Base-by-base conservation (phyloP, 192 early-diverging fungal genomes). In the Coemansia sp. region DNA sequence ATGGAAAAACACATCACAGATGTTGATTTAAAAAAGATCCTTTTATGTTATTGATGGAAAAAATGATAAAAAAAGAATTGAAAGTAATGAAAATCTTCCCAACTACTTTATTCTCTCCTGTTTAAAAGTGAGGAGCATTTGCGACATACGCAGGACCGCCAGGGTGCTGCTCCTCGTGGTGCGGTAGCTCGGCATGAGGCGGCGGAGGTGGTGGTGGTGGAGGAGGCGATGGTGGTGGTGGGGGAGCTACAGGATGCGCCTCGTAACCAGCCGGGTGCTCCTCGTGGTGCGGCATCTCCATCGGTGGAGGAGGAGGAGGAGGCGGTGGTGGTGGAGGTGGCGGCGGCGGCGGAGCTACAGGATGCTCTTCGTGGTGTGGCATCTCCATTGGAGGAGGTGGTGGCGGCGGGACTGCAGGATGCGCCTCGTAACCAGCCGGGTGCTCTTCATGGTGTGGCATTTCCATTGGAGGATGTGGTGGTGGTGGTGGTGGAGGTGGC, bases 51-150 rank as follows among this genome's bases (percentile, higher is more conserved):
- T 26, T 2, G 21, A 57, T 49, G 41, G 52, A 56, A 65, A n/a
- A n/a, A n/a, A n/a, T n/a, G n/a, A n/a, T n/a, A 44, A 39, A 18
- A 18, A 61, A 40, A 49, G 23, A 38, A 67, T 63, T 62, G 44
- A 59, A 13, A 42, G 18, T 48, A 13, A 63, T 0, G 38, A n/a
- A 32, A n/a, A n/a, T n/a, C n/a, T n/a, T 15, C 15, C 5, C 18
- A 4, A 8, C 16, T 50, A 3, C 19, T 50, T 18, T 44, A 44
- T 13, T 44, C 13, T 3, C 43, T 9, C 10, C 4, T 44, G 26
- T 45, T 65, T 80, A 80, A 63, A 74, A 80, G 66, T 69, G 77
- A 26, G 77, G 77, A 8, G 69, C 77, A 15, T 62, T 56, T 47
- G 72, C 72, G 56, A 48, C 12, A 56, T 74, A 74, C 10, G 40